Base-by-base conservation (phyloP, 2,329 filamentous ascomycete species). In the Neopestalotiopsis clavispora region DNA sequence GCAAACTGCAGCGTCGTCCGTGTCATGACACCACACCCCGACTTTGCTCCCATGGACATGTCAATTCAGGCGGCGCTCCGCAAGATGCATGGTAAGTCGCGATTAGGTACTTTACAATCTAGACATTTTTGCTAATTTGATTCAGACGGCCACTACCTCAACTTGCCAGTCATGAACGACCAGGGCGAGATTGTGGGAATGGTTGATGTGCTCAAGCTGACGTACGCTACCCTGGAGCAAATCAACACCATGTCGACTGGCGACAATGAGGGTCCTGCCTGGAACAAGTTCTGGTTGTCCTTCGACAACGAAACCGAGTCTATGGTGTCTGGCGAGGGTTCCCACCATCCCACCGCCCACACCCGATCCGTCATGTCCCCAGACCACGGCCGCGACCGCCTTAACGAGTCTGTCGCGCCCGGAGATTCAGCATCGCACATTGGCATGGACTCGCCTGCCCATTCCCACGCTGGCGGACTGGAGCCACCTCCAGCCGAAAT, bases 221-320 rank as follows among this genome's bases (percentile, higher is more conserved):
- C 96, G 28, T 99, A 99, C 81, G 96, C 96, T 64, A 99, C 96
- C 4, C 88, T 99, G 66, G 96, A 99, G 82, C 95, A 98, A 84
- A 94, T 97, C 82, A 98, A 98, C 84, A 94, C 94, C 69, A 98
- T 99, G 91, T 91, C 89, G 56, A 94, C 91, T 66, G 89, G 89
- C 57, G 95, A 97, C 78, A 94, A 90, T 75, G 96, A 99, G 82
- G 96, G 96, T 0, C 96, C 96, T 4, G 96, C 96, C 6, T 99
- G 96, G 96, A 98, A 98, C 85, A 99, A 98, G 82, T 99, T 99
- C 84, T 99, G 96, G 96, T 86, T 98, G 73, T 98, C 96, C 0
- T 91, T 99, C 75, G 89, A 98, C 80, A 90, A 97, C 75, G 95
- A 97, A 80, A 95, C 95, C 14, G 96, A 98, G 81, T 99, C 96